Evolutionary conservation across 768 basidiomycete genomes (phyloP).

Genomic region (Mycena amicta): DNA sequence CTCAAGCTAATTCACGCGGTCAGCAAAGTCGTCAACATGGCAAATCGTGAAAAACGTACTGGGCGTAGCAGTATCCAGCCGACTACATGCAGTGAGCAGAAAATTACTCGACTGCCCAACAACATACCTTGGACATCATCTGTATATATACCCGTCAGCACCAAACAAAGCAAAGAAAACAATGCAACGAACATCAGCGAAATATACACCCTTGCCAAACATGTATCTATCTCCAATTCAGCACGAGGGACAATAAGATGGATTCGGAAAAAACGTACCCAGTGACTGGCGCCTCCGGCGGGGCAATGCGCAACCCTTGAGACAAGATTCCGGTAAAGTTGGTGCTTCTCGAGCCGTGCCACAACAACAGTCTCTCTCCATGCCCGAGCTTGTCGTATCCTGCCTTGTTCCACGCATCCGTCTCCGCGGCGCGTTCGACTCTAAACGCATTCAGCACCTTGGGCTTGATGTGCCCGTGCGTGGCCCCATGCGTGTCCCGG

Average conservation of each 20-base stretch:
- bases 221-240: constrained; percentile 41
- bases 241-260: neutral
- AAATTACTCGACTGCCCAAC: neutral
- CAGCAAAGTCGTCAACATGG: constrained; percentile 9
- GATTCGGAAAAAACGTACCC: constrained; percentile 26
- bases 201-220: constrained; percentile 71
- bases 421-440: constrained; percentile 47
- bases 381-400: constrained; percentile 45
- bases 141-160: constrained; percentile 23
- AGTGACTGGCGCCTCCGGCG: constrained; percentile 61
- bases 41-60: constrained; percentile 35
- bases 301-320: constrained; percentile 66
- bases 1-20: constrained; percentile 42
- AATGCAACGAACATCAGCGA: constrained; percentile 52
- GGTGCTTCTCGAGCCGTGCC: constrained; percentile 66
- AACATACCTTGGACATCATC: constrained; percentile 65
- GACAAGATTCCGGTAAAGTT: constrained; percentile 67
- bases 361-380: constrained; percentile 58
- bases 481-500: constrained; percentile 57
- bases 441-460: constrained; percentile 51
- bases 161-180: constrained; percentile 1
- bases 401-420: constrained; percentile 44
- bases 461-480: constrained; percentile 50
- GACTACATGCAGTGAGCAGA: constrained; percentile 37
- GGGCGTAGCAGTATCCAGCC: constrained; percentile 55